Conservation (phyloP, 805 yeast species). For the Nakazawaea anatomiae region DNA sequence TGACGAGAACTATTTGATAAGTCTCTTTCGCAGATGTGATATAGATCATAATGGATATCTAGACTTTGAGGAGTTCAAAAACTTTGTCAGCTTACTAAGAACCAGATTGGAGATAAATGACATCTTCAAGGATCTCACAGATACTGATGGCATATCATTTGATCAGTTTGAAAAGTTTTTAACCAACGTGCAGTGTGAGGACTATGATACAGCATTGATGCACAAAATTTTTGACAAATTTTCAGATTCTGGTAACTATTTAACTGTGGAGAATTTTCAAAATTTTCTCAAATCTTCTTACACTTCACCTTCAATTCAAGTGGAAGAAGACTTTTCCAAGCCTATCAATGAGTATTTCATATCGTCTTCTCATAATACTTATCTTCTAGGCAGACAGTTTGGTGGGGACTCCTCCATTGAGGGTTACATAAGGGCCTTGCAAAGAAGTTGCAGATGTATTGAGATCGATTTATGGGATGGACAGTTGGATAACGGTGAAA, state of each 20-base stretch:
- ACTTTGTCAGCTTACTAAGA: conserved; percentile 65
- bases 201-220: conserved; percentile 21
- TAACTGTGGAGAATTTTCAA: conserved; percentile 22
- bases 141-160: conserved; percentile 18
- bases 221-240: conserved; percentile 32
- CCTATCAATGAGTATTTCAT: conserved; percentile 86
- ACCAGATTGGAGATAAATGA: conserved; percentile 52
- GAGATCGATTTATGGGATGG: conserved; percentile 97
- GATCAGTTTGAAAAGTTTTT: conserved; percentile 39
- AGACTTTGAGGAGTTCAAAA: conserved; percentile 68
- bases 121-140: conserved; percentile 37
- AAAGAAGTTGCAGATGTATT: conserved; percentile 90
- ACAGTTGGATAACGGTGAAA: conserved; percentile 27
- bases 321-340: conserved; percentile 36
- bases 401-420: conserved; percentile 87
- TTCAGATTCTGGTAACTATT: conserved; percentile 15
- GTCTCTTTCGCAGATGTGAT: conserved; percentile 52
- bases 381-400: conserved; percentile 79
- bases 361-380: conserved; percentile 94
- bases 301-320: conserved; percentile 18
- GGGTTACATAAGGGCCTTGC: conserved; percentile 80
- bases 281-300: conserved; percentile 27
- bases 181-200: conserved; percentile 41
- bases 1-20: conserved; percentile 41
- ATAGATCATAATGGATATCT: conserved; percentile 42